These are phyloP conservation scores for Nicotiana tabacum DNA, from an alignment of 257 asterid genomes.

Conservation along the genomic window DNA sequence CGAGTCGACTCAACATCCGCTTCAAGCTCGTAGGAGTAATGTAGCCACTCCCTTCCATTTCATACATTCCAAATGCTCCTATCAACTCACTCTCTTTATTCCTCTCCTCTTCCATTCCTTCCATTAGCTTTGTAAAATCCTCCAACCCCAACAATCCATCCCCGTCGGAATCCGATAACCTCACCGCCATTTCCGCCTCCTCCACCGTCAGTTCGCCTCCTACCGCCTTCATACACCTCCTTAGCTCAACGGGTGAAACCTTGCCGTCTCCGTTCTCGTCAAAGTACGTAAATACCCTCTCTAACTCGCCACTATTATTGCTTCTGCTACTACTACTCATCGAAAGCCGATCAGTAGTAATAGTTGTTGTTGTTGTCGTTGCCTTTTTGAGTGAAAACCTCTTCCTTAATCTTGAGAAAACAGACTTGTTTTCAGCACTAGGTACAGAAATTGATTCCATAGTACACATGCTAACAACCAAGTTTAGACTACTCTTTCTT, in stretches of 20 bases:
- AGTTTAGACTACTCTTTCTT: neutral
- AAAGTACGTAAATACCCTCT: too few relatives aligned
- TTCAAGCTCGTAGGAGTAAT: constrained; percentile 55
- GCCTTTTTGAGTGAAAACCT: neutral
- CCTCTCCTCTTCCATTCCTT: constrained; percentile 44
- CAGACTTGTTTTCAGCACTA: neutral
- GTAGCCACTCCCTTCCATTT: constrained; percentile 47
- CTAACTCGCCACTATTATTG: too few relatives aligned
- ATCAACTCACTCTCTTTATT: constrained; percentile 31
- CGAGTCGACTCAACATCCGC: constrained; percentile 48
- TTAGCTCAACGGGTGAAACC: constrained; percentile 15
- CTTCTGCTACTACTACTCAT: too few relatives aligned
- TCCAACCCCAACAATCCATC: constrained; percentile 49
- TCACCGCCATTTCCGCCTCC: constrained; percentile 44
- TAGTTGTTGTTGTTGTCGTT: neutral
- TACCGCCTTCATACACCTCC: neutral
- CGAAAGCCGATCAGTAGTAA: too few relatives aligned
- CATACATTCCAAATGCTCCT: constrained; percentile 53
- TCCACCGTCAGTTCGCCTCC: constrained; percentile 23
- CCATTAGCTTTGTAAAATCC: constrained; percentile 44
- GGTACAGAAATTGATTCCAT: too few relatives aligned
- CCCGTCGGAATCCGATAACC: constrained; percentile 45
- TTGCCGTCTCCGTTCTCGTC: constrained; percentile 22
- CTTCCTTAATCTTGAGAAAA: neutral
- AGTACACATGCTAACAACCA: neutral